Conservation (phyloP, 257 asterid genomes). For the Rehmannia glutinosa region DNA sequence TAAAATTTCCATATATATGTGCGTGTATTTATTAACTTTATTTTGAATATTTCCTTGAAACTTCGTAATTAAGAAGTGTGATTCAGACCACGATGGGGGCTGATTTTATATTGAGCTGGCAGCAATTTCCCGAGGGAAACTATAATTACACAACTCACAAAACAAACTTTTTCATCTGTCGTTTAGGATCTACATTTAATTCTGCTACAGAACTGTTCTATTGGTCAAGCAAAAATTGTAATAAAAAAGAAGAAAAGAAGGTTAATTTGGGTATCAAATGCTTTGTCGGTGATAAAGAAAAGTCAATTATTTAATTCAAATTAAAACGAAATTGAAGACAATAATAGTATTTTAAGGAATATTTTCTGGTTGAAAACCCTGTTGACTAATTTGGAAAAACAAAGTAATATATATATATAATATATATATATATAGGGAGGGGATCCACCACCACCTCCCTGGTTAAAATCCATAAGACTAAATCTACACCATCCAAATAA, state of each 20-base stretch:
- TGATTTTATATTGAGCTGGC: too few relatives aligned
- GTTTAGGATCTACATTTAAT: conserved; percentile 31
- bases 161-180: conserved; percentile 6
- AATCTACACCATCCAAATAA: too few relatives aligned
- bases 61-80: too few relatives aligned
- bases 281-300: conserved; percentile 36
- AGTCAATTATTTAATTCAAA: background rate
- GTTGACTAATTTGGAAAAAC: conserved; percentile 15
- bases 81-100: too few relatives aligned
- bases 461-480: too few relatives aligned
- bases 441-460: too few relatives aligned
- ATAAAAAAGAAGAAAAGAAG: background rate
- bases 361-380: conserved; percentile 1
- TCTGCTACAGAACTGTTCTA: conserved; percentile 5
- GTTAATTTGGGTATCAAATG: background rate
- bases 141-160: conserved; percentile 1
- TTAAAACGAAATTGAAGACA: background rate
- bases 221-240: background rate
- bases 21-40: too few relatives aligned
- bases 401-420: too few relatives aligned
- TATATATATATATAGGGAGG: too few relatives aligned
- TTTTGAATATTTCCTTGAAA: too few relatives aligned
- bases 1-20: too few relatives aligned
- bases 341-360: background rate
- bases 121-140: conserved; percentile 16